A percentile compares a stretch with the other conserved stretches of the same genome.
Conservation (phyloP, 2,329 filamentous ascomycete genomes). For the Corinectria fuckeliana region DNA sequence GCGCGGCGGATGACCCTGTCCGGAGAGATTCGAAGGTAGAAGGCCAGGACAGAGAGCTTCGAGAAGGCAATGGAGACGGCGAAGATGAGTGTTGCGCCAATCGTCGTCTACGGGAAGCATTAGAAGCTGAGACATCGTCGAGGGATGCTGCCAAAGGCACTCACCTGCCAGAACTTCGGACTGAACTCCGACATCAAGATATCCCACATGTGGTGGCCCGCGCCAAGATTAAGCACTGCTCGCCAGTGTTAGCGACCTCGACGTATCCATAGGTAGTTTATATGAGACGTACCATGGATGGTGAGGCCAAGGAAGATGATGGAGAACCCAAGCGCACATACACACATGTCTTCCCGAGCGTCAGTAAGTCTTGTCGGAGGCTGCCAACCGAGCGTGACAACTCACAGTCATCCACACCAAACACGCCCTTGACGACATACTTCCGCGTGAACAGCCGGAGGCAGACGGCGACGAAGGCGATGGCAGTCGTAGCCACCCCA, state of each 20-base stretch:
- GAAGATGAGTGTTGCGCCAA: slow-evolving; percentile 51
- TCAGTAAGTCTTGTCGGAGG: not conserved
- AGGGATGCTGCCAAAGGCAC: not conserved
- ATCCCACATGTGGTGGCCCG: slow-evolving; percentile 42
- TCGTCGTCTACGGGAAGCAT: slow-evolving; percentile 23
- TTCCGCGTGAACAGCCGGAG: slow-evolving; percentile 39
- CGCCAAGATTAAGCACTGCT: slow-evolving; percentile 34
- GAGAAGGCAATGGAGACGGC: slow-evolving; percentile 48
- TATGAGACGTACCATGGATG: slow-evolving; percentile 27
- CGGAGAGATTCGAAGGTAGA: slow-evolving; percentile 52
- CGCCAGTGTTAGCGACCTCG: not conserved
- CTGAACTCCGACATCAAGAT: slow-evolving; percentile 26
- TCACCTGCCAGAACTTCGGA: slow-evolving; percentile 35
- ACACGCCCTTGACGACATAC: slow-evolving; percentile 35
- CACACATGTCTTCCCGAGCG: slow-evolving; percentile 31
- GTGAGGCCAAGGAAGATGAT: slow-evolving; percentile 33
- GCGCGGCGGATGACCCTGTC: slow-evolving; percentile 29
- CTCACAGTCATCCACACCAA: slow-evolving; percentile 41
- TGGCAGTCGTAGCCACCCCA: slow-evolving; percentile 31
- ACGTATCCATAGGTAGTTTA: not conserved
- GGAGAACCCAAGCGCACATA: slow-evolving; percentile 34
- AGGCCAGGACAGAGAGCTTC: slow-evolving; percentile 53
- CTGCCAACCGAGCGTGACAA: not conserved
- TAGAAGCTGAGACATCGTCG: no score
- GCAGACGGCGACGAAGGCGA: slow-evolving; percentile 32